phyloP scores from a whole-genome alignment of 192 early-diverging fungal species.

The Gryganskiella cystojenkinii region DNA sequence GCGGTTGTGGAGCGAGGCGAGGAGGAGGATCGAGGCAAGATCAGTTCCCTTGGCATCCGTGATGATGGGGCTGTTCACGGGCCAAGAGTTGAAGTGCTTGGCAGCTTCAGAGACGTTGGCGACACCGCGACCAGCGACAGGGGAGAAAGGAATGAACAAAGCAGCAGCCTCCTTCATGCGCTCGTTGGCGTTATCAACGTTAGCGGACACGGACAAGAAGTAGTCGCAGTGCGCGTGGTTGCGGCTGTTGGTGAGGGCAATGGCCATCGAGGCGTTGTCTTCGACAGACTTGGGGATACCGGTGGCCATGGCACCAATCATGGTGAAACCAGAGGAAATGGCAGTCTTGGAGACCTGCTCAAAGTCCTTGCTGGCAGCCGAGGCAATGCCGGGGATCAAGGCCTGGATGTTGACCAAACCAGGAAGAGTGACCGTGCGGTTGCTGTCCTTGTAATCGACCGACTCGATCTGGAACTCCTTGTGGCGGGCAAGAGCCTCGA shows the following conservation, averaged over 20 bases:
- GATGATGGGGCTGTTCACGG: constrained; percentile 74
- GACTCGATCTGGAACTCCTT: constrained; percentile 75
- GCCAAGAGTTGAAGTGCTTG: constrained; percentile 86
- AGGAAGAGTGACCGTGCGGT: constrained; percentile 84
- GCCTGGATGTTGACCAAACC: constrained; percentile 89
- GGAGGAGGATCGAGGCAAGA: constrained; percentile 87
- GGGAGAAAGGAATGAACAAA: constrained; percentile 71
- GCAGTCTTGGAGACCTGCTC: constrained; percentile 75
- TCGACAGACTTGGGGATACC: constrained; percentile 64
- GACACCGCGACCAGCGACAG: constrained; percentile 53
- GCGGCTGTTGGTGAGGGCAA: constrained; percentile 60
- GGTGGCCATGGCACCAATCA: constrained; percentile 71
- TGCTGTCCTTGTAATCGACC: constrained; percentile 93
- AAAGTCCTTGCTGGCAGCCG: constrained; percentile 63
- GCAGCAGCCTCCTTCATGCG: constrained; percentile 60
- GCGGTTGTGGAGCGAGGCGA: constrained; percentile 86
- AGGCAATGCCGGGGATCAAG: constrained; percentile 66
- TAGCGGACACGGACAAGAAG: constrained; percentile 75
- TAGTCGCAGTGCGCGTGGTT: constrained; percentile 76
- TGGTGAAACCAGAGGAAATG: constrained; percentile 89
- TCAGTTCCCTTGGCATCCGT: constrained; percentile 89
- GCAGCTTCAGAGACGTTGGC: constrained; percentile 73
- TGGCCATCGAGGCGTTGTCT: constrained; percentile 64
- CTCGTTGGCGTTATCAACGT: constrained; percentile 66
- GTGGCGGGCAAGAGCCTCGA: constrained; percentile 92